Evolutionary conservation across 2,329 filamentous ascomycete genomes (phyloP).

Genomic region (Fusarium nelsonii): DNA sequence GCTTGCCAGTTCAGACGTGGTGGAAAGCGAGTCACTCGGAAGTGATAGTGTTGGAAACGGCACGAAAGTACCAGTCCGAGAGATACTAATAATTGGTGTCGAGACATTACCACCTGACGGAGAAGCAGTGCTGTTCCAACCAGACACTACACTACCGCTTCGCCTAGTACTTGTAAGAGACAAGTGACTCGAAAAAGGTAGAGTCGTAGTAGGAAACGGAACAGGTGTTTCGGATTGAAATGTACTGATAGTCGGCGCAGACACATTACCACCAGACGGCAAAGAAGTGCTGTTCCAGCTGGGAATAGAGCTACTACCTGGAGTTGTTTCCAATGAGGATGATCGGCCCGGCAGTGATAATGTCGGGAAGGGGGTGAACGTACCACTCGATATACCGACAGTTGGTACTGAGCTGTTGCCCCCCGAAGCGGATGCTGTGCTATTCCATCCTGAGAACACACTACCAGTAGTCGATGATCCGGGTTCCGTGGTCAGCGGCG

Average conservation of each 20-base stretch:
- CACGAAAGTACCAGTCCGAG: neutral
- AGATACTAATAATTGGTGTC: constrained; percentile 7
- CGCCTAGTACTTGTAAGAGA: neutral
- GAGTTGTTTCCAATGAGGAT: neutral
- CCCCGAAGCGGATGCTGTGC: neutral
- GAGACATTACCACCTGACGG: neutral
- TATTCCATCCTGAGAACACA: constrained; percentile 11
- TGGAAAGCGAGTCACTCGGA: neutral
- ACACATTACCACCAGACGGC: neutral
- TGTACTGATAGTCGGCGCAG: constrained; percentile 3
- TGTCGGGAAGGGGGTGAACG: constrained; percentile 11
- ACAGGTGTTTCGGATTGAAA: constrained; percentile 1
- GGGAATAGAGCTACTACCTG: neutral
- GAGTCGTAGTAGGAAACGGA: neutral
- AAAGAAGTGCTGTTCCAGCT: constrained; percentile 13
- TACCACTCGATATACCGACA: constrained; percentile 6
- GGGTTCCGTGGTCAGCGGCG: neutral
- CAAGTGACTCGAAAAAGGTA: neutral
- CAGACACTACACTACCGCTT: neutral
- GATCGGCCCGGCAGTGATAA: neutral
- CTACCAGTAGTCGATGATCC: neutral
- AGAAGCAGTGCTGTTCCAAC: constrained; percentile 7
- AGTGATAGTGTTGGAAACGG: constrained; percentile 5
- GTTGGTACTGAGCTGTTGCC: constrained; percentile 3
- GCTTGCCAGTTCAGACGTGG: neutral